Evolutionary conservation across 495 filamentous ascomycete species (phyloP).

Genomic region (Neurospora africana): DNA sequence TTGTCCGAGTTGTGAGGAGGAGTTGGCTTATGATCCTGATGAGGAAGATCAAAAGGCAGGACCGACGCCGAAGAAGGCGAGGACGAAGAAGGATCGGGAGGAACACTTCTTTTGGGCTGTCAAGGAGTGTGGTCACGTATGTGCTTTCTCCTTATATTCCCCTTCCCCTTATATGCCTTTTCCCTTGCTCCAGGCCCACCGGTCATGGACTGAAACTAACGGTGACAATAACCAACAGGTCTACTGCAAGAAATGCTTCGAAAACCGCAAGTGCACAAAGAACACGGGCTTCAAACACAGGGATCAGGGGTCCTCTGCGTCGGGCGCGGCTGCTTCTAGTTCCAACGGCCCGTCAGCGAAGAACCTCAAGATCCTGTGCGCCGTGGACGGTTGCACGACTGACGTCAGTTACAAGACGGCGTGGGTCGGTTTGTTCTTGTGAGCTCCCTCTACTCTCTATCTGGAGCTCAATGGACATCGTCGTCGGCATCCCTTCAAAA

Average conservation of each 20-base stretch:
- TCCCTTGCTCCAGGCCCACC: too few species aligned
- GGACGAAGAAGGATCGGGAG: constrained; percentile 30
- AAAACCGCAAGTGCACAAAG: constrained; percentile 22
- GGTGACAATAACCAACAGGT: constrained; percentile 19
- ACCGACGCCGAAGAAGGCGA: constrained; percentile 25
- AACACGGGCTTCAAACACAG: constrained; percentile 9
- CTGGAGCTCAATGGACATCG: not conserved
- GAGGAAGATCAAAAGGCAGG: constrained; percentile 2
- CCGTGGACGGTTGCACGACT: constrained; percentile 31
- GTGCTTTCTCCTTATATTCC: constrained; percentile 3
- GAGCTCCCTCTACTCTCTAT: not conserved
- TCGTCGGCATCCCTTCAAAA: not conserved
- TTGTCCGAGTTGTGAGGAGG: constrained; percentile 37
- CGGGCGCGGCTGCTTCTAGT: constrained; percentile 2
- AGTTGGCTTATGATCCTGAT: constrained; percentile 35
- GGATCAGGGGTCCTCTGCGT: not conserved
- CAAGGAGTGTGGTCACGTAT: constrained; percentile 39
- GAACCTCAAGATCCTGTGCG: constrained; percentile 21
- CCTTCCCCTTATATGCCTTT: not conserved
- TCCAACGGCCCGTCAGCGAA: constrained; percentile 5
- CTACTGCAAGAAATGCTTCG: constrained; percentile 36
- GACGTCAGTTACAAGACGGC: constrained; percentile 16
- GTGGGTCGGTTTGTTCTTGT: not conserved
- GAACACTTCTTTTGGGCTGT: constrained; percentile 42
- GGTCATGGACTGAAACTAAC: constrained; percentile 1